Conservation (phyloP, 352 stramenopile species). For the Phytophthora parvispora region DNA sequence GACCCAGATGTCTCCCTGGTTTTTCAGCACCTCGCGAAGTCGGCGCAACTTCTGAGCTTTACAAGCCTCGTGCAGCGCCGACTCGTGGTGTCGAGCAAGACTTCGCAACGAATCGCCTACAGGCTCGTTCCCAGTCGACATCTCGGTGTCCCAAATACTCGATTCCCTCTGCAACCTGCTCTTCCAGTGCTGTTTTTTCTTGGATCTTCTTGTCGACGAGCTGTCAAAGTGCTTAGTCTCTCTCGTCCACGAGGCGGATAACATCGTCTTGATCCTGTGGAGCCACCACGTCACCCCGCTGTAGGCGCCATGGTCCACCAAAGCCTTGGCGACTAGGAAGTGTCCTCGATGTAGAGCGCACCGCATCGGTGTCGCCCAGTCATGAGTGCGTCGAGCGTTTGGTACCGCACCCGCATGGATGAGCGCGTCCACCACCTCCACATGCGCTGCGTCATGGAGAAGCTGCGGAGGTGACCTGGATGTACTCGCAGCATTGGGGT, state of each 20-base stretch:
- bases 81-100: not conserved
- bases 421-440: slow-evolving; percentile 36
- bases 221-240: not conserved
- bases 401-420: slow-evolving; percentile 27
- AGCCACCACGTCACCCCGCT: slow-evolving; percentile 27
- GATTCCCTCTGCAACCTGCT: not conserved
- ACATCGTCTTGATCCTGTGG: slow-evolving; percentile 46
- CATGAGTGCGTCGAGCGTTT: slow-evolving; percentile 14
- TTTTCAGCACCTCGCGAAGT: slow-evolving; percentile 24
- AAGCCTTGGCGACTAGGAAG: slow-evolving; percentile 34
- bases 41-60: slow-evolving; percentile 10
- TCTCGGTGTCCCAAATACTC: slow-evolving; percentile 15
- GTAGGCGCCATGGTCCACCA: slow-evolving; percentile 43
- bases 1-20: slow-evolving; percentile 5
- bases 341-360: slow-evolving; percentile 45
- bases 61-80: slow-evolving; percentile 8
- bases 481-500: slow-evolving; percentile 1
- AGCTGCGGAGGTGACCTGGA: slow-evolving; percentile 13
- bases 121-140: slow-evolving; percentile 8
- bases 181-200: not conserved
- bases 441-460: slow-evolving; percentile 30
- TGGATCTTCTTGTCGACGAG: not conserved
- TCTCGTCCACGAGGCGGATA: slow-evolving; percentile 8
- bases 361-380: slow-evolving; percentile 39
- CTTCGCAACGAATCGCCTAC: not conserved